These are phyloP conservation scores for Raphanus raphanistrum DNA, from an alignment of 345 rosid species.

Conservation along the genomic window DNA sequence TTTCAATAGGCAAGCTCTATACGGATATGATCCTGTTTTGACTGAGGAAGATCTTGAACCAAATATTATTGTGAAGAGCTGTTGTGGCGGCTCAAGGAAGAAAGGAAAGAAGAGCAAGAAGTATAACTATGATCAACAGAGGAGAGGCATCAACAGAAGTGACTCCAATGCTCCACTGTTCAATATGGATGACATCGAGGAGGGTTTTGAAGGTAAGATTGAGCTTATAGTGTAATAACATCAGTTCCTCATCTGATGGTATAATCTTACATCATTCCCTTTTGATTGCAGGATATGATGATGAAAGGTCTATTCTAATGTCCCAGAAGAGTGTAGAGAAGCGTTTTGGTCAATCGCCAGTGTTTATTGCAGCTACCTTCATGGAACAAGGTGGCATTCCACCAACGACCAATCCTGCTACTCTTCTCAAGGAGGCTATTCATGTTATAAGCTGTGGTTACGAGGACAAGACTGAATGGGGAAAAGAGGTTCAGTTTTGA, in stretches of 20 bases:
- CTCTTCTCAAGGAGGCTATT: constrained; percentile 91
- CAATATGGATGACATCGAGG: constrained; percentile 89
- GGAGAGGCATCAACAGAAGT: constrained; percentile 73
- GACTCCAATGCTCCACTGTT: constrained; percentile 87
- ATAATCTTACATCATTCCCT: background rate
- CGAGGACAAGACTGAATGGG: constrained; percentile 98
- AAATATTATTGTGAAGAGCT: constrained; percentile 82
- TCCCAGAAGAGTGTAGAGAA: constrained; percentile 86
- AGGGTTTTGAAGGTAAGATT: constrained; percentile 80
- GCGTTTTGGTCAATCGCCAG: constrained; percentile 97
- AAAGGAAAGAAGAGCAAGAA: constrained; percentile 65
- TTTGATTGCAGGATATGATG: constrained; percentile 52
- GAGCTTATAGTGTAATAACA: background rate
- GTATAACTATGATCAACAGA: constrained; percentile 60
- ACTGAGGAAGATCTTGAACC: constrained; percentile 93
- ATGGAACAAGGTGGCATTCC: constrained; percentile 98
- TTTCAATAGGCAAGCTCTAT: constrained; percentile 94
- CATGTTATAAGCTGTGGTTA: constrained; percentile 98
- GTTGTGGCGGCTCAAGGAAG: constrained; percentile 94
- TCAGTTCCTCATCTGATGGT: background rate
- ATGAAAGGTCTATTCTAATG: constrained; percentile 83
- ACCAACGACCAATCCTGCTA: constrained; percentile 78
- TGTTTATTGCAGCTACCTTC: constrained; percentile 95
- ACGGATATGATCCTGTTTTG: constrained; percentile 95
- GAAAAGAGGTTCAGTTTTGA: constrained; percentile 75